Evolutionary conservation across 768 basidiomycete species (phyloP), one percentile per base, ranked within the genome.

Genomic region (Grammothele lineata): DNA sequence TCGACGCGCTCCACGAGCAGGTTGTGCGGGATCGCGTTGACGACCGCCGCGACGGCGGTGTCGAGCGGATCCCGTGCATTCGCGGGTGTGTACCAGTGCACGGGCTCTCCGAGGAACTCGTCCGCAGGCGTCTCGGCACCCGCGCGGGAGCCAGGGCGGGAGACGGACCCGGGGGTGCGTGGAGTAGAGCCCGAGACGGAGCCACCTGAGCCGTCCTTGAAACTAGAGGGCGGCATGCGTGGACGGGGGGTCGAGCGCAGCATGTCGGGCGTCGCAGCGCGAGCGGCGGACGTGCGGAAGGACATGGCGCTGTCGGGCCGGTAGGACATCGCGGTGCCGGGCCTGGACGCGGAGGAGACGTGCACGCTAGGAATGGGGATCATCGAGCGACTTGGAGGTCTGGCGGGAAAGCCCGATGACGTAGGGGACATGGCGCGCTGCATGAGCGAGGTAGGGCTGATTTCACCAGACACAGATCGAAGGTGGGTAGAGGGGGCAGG

Each of bases 31-130:
- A 88, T 79, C 8, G 80, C 75, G 63, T 92, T 92, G 46, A 81
- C 85, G 25, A 92, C 63, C 33, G 67, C 64, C 5, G 87, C 88
- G 21, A 95, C 81, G 64, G 92, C 87, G 4, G 70, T 63, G 62
- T 95, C 92, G 23, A 95, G 78, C 1, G 91, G 92, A 62, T 95
- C 92, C 47, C 77, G 78, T 39, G 69, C 56, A 62, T 83, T 89
- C 3, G 70, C 70, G 2, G 83, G 81, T 21, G 77, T 65, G 63
- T 92, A 92, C 55, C 79, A 67, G 51, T 84, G 76, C 47, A 76
- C 53, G 0, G 81, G 77, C 14, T 70, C 63, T 41, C 49, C 47
- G 14, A 54, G 37, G 23, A 43, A 53, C 2, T 71, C 66, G 42
- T 83, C 80, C 55, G 67, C 68, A 0, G 85, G 85, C 5, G 86